Base-by-base conservation (phyloP, 2,329 filamentous ascomycete species). In the Penicillium sp. region DNA sequence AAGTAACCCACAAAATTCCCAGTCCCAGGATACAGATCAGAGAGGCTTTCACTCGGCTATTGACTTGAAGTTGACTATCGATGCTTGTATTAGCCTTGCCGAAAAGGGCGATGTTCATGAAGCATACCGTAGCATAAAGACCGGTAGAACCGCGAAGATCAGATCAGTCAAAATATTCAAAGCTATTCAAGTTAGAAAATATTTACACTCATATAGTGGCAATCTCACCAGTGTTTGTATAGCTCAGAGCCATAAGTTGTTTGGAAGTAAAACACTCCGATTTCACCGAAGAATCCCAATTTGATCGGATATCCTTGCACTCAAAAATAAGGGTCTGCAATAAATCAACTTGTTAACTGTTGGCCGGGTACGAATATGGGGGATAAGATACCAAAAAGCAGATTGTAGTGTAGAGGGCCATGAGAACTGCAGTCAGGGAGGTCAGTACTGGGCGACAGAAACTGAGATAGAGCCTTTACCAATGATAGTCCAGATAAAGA, bases 251-350 rank as follows among this genome's bases (percentile, higher is more conserved):
- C 30, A 77, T 69, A 5, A 81, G 66, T 0, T 75, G 78, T 1
- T 47, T 44, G 6, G 64, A 55, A 0, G 68, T 54, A 74, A 78
- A 83, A 58, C 80, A 82, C 1, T 67, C 73, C 0, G 72, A 67
- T 10, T 71, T 63, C 2, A 77, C 68, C 0, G 61, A 64, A 0
- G 37, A 42, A 57, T 83, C 77, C 80, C 80, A 83, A 28, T 75
- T 70, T 0, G 76, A 57, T 6, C 73, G 70, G 1, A 82, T 65
- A 40, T 82, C 72, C 6, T 71, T 74, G 46, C 81, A 83, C 55
- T 83, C 79, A 1, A 81, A 64, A 2, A 82, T 53, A 1, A 82
- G 58, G 0, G 80, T 81, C 67, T 80, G 31, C 6, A 35, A 70
- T 11, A 5, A 35, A n/a, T 12, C 16, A 14, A 19, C 3, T 4